Base-by-base conservation (phyloP, 2,329 filamentous ascomycete species). In the Harringtonia lauricola region DNA sequence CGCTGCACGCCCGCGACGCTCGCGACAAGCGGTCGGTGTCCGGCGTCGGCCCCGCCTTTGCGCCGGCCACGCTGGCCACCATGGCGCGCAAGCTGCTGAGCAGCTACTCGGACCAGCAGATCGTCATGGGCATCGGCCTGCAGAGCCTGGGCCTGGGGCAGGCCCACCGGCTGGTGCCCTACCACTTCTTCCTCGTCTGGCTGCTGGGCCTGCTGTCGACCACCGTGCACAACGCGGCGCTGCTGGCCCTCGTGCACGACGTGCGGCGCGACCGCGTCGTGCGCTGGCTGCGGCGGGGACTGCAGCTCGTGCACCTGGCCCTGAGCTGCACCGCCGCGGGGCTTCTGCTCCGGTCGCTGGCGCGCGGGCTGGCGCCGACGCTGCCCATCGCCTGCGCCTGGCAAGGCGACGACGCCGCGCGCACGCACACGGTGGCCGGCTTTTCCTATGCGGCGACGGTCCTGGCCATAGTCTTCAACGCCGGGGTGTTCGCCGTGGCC, bases 161-260 rank as follows among this genome's bases (percentile, higher is more conserved):
- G 54, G 71, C 74, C 55, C 60, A 68, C 37, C 64, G 64, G 6
- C 70, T 83, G 56, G 68, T 79, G 0, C 71, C 77, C 0, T 84
- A 84, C 56, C 79, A 84, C 59, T 82, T 83, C 63, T 83, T 83
- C 63, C 70, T 83, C 43, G 73, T 83, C 50, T 83, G 79, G 79
- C 79, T 82, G 64, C 63, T 83, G 2, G 76, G 75, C 0, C 60
- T 81, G 13, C 64, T 83, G 8, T 76, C 76, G 15, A 81, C 76
- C 49, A 74, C 76, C 1, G 81, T 79, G 3, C 79, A 83, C 57
- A 78, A 81, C 46, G 68, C 75, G 5, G 76, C 78, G 0, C 62
- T 83, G 15, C 65, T 83, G n/a, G 76, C 76, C 1, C 67, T 83
- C 29, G 74, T 79, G 2, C 72, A 74, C 54, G 78, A 83, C 54